phyloP scores from a whole-genome alignment of 352 stramenopile species.

The Globisporangium canariense region DNA sequence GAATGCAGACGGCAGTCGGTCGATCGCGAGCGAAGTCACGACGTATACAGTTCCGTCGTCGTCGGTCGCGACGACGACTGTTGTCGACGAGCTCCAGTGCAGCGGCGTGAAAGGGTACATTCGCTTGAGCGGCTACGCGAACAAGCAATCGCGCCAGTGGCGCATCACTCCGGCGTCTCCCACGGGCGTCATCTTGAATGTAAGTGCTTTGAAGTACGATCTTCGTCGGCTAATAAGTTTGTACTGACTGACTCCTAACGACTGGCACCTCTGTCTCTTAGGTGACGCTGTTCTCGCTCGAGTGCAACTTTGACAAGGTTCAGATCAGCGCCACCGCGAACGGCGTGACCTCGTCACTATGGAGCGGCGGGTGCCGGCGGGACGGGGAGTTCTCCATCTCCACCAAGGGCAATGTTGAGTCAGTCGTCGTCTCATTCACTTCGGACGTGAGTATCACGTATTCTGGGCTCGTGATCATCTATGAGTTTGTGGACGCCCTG shows the following conservation, averaged over 20 bases:
- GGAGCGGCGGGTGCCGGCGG: slow-evolving; percentile 49
- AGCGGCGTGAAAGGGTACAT: slow-evolving; percentile 29
- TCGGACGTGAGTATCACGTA: slow-evolving; percentile 44
- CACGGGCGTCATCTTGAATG: slow-evolving; percentile 31
- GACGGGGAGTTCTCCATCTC: slow-evolving; percentile 36
- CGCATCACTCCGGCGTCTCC: slow-evolving; percentile 27
- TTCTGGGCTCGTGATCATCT: slow-evolving; percentile 41
- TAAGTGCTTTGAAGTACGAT: slow-evolving; percentile 13
- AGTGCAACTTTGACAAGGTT: slow-evolving; percentile 55
- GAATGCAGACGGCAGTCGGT: slow-evolving; percentile 19
- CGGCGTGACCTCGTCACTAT: slow-evolving; percentile 23
- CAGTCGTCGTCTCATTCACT: slow-evolving; percentile 32
- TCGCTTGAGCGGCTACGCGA: slow-evolving; percentile 36
- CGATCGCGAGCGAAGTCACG: slow-evolving; percentile 30
- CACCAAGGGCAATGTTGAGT: slow-evolving; percentile 26
- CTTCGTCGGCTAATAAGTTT: no score
- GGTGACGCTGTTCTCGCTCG: slow-evolving; percentile 48
- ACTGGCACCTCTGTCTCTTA: slow-evolving; percentile 1
- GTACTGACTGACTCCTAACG: not conserved
- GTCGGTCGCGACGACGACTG: not conserved
- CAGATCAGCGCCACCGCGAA: slow-evolving; percentile 21
- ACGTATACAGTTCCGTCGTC: slow-evolving; percentile 10
- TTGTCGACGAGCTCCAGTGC: slow-evolving; percentile 27
- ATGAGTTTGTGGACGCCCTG: slow-evolving; percentile 24
- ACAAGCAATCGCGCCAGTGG: slow-evolving; percentile 35